Evolutionary conservation across 164 flowering plant species (phyloP).

Genomic region (Platanus orientalis): DNA sequence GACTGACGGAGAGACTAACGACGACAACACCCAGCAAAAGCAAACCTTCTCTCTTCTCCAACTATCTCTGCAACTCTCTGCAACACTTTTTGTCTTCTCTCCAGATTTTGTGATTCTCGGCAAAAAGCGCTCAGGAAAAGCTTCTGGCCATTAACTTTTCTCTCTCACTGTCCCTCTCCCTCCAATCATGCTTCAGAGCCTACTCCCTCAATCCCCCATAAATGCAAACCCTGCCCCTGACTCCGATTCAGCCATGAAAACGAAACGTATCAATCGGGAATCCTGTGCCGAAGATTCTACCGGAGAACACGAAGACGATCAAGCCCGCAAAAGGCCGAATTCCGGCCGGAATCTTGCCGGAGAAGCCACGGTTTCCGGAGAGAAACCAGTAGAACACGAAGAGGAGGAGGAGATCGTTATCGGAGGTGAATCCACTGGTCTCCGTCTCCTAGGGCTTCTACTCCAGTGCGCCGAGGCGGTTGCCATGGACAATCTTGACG

Average conservation of each 20-base stretch:
- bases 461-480: slow-evolving; percentile 89
- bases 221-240: slow-evolving; percentile 14
- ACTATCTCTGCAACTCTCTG: neutral
- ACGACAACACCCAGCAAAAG: neutral
- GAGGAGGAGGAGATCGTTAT: too few species aligned
- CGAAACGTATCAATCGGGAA: slow-evolving; percentile 31
- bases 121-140: too few species aligned
- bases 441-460: slow-evolving; percentile 57
- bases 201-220: too few species aligned
- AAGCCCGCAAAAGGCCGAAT: slow-evolving; percentile 16
- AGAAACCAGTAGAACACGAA: too few species aligned
- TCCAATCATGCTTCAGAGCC: too few species aligned
- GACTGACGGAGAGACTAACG: neutral
- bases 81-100: neutral
- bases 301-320: slow-evolving; percentile 20
- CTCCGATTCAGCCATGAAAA: slow-evolving; percentile 26
- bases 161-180: too few species aligned
- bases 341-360: neutral
- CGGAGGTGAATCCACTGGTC: slow-evolving; percentile 34
- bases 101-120: neutral
- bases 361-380: slow-evolving; percentile 14
- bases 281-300: slow-evolving; percentile 10
- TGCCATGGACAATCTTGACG: slow-evolving; percentile 56
- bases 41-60: neutral
- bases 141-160: too few species aligned